Evolutionary conservation across 2,329 filamentous ascomycete species (phyloP).

Genomic region (Bisporella sp.): DNA sequence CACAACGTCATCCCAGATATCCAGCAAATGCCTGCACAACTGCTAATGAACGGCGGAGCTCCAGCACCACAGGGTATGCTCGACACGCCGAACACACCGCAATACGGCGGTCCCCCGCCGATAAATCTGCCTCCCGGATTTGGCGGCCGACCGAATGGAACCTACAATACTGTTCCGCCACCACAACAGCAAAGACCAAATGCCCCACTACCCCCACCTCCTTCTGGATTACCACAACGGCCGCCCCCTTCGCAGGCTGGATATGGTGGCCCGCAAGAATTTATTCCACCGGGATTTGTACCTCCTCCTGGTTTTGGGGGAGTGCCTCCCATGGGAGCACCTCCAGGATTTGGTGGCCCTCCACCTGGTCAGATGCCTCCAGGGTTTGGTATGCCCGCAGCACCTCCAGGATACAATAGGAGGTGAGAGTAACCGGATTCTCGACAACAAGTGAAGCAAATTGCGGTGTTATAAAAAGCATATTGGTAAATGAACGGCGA

Average conservation of each 20-base stretch:
- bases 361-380: constrained; percentile 20
- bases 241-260: constrained; percentile 63
- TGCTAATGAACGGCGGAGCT: constrained; percentile 30
- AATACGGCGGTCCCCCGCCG: constrained; percentile 16
- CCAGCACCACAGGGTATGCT: constrained; percentile 35
- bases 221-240: constrained; percentile 49
- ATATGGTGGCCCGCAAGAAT: constrained; percentile 57
- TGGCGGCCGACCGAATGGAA: constrained; percentile 15
- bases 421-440: constrained; percentile 7
- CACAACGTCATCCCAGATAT: constrained; percentile 81
- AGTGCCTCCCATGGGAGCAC: constrained; percentile 16
- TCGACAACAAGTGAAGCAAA: too few relatives aligned
- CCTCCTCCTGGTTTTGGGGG: constrained; percentile 41
- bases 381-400: constrained; percentile 20
- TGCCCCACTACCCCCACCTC: constrained; percentile 52
- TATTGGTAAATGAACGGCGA: too few relatives aligned
- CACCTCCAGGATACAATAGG: constrained; percentile 23
- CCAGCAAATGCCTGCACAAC: constrained; percentile 28
- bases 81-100: constrained; percentile 13
- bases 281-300: constrained; percentile 36
- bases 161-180: constrained; percentile 26
- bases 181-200: constrained; percentile 27
- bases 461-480: too few relatives aligned
- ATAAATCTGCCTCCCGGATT: constrained; percentile 23
- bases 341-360: constrained; percentile 21